These are phyloP conservation scores for Rhynchospora breviuscula DNA, from an alignment of 176 grass and related monocot species.

Conservation along the genomic window DNA sequence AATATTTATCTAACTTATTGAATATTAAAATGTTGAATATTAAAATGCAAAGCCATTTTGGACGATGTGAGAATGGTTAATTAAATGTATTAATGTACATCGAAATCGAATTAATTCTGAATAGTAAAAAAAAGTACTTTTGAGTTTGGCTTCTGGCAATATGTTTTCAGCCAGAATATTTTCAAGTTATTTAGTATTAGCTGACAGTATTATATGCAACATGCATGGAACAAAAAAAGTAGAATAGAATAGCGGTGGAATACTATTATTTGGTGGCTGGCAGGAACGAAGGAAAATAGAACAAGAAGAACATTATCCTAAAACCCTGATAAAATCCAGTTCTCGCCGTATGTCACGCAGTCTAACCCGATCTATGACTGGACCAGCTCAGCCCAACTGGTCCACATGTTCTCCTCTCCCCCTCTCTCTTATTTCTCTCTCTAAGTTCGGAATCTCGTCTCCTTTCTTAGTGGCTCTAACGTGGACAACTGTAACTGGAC, in stretches of 20 bases:
- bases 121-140: background rate
- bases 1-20: background rate
- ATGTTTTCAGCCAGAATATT: background rate
- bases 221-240: background rate
- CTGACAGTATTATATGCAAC: background rate
- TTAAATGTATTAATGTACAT: background rate
- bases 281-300: background rate
- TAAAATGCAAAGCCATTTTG: background rate
- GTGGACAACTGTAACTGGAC: conserved; percentile 57
- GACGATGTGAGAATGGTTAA: background rate
- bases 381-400: conserved; percentile 25
- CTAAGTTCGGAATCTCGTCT: conserved; percentile 18
- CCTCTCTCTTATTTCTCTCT: background rate
- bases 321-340: conserved; percentile 15
- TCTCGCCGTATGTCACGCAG: conserved; percentile 7
- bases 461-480: conserved; percentile 38
- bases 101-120: background rate
- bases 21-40: background rate
- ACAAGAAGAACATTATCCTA: background rate
- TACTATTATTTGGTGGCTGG: background rate
- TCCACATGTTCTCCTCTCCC: conserved; percentile 16
- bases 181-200: background rate
- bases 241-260: background rate
- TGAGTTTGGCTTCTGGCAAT: background rate
- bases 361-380: conserved; percentile 2